Evolutionary conservation across 352 stramenopile genomes (phyloP).

Genomic region (Discostella stelligera): DNA sequence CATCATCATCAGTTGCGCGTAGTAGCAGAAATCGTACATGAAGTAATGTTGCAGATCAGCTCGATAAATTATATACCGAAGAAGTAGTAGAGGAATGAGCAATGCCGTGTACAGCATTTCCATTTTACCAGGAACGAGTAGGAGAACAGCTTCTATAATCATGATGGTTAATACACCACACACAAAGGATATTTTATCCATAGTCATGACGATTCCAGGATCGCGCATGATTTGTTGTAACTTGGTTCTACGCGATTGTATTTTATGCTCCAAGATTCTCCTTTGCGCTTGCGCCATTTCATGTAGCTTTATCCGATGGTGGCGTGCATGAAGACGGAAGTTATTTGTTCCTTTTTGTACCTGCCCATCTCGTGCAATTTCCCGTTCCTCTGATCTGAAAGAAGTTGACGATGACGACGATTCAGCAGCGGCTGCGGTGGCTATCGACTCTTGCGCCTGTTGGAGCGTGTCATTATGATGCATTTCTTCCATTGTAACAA

Average conservation of each 20-base stretch:
- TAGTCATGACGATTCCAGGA: conserved; percentile 44
- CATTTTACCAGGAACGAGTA: conserved; percentile 38
- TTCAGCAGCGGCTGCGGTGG: neutral
- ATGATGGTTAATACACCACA: conserved; percentile 61
- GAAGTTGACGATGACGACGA: conserved; percentile 4
- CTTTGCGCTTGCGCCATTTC: conserved; percentile 23
- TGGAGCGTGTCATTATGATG: conserved; percentile 35
- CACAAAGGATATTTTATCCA: conserved; percentile 54
- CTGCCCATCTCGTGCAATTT: neutral
- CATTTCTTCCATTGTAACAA: conserved; percentile 39
- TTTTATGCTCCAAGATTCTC: conserved; percentile 20
- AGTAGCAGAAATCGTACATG: conserved; percentile 64
- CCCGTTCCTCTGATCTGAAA: neutral
- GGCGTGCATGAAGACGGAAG: conserved; percentile 4
- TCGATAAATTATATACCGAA: conserved; percentile 50
- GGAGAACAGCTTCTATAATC: conserved; percentile 41
- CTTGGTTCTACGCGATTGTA: conserved; percentile 19
- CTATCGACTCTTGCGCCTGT: conserved; percentile 2
- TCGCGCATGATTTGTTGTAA: conserved; percentile 30
- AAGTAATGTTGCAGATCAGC: conserved; percentile 54
- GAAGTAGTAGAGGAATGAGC: conserved; percentile 47
- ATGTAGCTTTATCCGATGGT: conserved; percentile 28
- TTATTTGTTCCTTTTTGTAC: conserved; percentile 6
- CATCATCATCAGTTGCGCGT: conserved; percentile 40
- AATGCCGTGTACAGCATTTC: conserved; percentile 34